Evolutionary conservation across 371 early-diverging fungal species (phyloP).

Genomic region (Mortierella polycephala): DNA sequence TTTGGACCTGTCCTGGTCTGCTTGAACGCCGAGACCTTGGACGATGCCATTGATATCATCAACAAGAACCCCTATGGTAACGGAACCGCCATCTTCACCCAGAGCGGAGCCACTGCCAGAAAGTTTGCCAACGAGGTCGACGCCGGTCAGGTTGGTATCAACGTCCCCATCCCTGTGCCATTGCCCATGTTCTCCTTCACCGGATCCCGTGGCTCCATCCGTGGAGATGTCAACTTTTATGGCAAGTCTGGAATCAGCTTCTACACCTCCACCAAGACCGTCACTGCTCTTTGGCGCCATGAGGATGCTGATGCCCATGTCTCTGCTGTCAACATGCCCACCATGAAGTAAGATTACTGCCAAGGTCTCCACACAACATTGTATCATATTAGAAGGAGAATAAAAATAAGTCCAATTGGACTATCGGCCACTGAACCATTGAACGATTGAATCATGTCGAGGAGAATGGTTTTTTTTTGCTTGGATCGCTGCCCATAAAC

Average conservation of each 20-base stretch:
- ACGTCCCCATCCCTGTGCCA: constrained; percentile 88
- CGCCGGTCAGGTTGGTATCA: constrained; percentile 86
- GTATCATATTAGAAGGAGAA: constrained; percentile 20
- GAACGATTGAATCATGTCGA: no score
- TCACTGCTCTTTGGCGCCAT: constrained; percentile 93
- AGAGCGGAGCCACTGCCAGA: constrained; percentile 90
- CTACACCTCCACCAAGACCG: constrained; percentile 95
- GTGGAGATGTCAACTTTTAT: constrained; percentile 97
- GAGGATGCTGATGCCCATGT: constrained; percentile 76
- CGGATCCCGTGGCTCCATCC: constrained; percentile 93
- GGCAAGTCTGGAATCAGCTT: constrained; percentile 84
- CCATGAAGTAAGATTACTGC: constrained; percentile 55
- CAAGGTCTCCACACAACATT: neutral
- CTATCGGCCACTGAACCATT: no score
- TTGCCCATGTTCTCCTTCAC: constrained; percentile 98
- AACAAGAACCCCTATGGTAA: constrained; percentile 96
- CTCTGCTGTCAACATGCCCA: constrained; percentile 87
- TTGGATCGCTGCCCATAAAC: no score
- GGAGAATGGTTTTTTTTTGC: no score
- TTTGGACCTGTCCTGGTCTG: constrained; percentile 95
- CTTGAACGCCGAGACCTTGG: constrained; percentile 85
- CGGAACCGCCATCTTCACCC: constrained; percentile 96
- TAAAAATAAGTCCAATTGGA: neutral
- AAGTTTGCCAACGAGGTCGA: constrained; percentile 92
- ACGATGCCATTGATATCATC: constrained; percentile 92